Conservation (phyloP, 1,284 basidiomycete genomes). For the Marasmius oreades region DNA sequence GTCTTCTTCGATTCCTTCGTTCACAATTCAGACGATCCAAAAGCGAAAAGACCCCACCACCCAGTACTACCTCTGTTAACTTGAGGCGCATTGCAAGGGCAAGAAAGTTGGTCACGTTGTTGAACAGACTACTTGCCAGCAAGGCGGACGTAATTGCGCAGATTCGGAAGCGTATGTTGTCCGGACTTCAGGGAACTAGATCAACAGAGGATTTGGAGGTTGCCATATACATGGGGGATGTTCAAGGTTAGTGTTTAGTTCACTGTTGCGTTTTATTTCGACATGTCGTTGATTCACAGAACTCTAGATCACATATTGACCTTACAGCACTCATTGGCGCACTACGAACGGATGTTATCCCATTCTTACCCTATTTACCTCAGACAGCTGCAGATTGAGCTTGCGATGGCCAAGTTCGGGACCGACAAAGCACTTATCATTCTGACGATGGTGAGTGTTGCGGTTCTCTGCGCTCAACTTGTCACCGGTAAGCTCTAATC, state of each 20-base stretch:
- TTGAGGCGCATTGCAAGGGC: constrained; percentile 77
- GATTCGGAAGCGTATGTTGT: constrained; percentile 70
- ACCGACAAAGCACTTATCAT: constrained; percentile 67
- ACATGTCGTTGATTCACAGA: constrained; percentile 3
- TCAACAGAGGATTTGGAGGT: constrained; percentile 57
- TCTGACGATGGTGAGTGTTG: constrained; percentile 66
- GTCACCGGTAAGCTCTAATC: constrained; percentile 49
- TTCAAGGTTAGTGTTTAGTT: constrained; percentile 66
- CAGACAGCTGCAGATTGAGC: constrained; percentile 67
- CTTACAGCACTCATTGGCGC: constrained; percentile 80
- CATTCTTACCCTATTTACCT: constrained; percentile 88
- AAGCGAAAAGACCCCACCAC: constrained; percentile 11
- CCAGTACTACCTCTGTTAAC: constrained; percentile 37
- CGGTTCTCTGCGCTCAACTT: constrained; percentile 67
- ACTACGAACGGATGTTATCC: constrained; percentile 86
- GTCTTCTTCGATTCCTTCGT: constrained; percentile 25
- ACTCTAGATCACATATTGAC: constrained; percentile 84
- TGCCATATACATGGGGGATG: constrained; percentile 88
- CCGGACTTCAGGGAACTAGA: constrained; percentile 36
- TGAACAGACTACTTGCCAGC: constrained; percentile 73
- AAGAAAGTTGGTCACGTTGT: constrained; percentile 78
- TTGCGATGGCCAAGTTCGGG: constrained; percentile 57
- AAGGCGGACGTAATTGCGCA: constrained; percentile 85
- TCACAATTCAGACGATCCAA: constrained; percentile 4
- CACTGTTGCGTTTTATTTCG: neutral